A percentile compares a stretch with the other conserved stretches of the same genome.
Conservation (phyloP, 2,329 filamentous ascomycete genomes). For the Proliferodiscus dingleyae region DNA sequence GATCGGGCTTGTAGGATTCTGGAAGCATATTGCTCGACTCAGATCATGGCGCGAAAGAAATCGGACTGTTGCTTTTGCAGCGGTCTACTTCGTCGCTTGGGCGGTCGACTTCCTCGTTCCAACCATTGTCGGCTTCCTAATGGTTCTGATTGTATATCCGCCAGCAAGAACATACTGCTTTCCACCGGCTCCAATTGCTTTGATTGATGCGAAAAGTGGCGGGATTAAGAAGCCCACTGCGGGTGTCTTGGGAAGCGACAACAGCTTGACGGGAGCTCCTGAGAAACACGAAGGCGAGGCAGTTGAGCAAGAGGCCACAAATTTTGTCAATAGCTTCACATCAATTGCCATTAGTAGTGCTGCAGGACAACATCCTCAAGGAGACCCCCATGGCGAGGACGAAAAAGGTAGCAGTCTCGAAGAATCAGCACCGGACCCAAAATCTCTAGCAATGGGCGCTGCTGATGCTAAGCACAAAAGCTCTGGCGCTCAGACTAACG, state of each 20-base stretch:
- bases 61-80: constrained; percentile 16
- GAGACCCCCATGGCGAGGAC: constrained; percentile 12
- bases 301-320: constrained; percentile 20
- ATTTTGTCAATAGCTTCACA: constrained; percentile 16
- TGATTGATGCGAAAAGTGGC: constrained; percentile 17
- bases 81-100: constrained; percentile 18
- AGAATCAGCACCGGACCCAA: constrained; percentile 15
- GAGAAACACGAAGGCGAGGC: constrained; percentile 21
- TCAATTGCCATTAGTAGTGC: constrained; percentile 11
- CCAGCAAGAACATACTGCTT: constrained; percentile 11
- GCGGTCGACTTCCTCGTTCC: constrained; percentile 16
- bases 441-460: constrained; percentile 10
- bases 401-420: constrained; percentile 13
- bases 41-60: constrained; percentile 20
- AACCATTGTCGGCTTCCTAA: constrained; percentile 14
- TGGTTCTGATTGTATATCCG: constrained; percentile 13
- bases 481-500: constrained; percentile 9
- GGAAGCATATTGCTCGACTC: constrained; percentile 18
- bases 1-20: constrained; percentile 12
- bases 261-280: constrained; percentile 19
- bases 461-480: constrained; percentile 11
- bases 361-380: constrained; percentile 17
- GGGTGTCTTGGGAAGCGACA: constrained; percentile 16
- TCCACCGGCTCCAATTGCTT: constrained; percentile 15
- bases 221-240: constrained; percentile 15